These are phyloP conservation scores for Didymella arachidicola DNA, from an alignment of 2,329 filamentous ascomycete species.

Conservation along the genomic window DNA sequence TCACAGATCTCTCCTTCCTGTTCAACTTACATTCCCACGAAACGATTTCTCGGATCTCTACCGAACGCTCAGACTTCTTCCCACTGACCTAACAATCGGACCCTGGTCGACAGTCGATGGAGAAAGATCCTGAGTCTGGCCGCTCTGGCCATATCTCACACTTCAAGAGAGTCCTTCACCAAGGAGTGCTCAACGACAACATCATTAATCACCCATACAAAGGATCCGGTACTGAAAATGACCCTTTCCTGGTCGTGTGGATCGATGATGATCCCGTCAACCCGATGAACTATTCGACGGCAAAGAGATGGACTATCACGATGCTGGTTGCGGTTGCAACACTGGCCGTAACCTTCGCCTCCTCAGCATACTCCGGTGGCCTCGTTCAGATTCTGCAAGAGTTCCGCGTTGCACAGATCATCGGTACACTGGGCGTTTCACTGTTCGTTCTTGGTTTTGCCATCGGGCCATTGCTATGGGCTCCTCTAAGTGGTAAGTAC, in stretches of 20 bases:
- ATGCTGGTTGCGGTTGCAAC: slow-evolving; percentile 70
- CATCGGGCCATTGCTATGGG: slow-evolving; percentile 70
- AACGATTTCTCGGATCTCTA: not conserved
- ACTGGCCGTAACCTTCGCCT: slow-evolving; percentile 73
- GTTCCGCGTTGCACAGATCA: slow-evolving; percentile 62
- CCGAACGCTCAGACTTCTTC: slow-evolving; percentile 2
- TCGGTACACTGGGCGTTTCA: slow-evolving; percentile 69
- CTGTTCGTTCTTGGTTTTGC: slow-evolving; percentile 70
- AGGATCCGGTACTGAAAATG: slow-evolving; percentile 67
- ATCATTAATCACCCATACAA: slow-evolving; percentile 59
- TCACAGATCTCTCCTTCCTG: not conserved
- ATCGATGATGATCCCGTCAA: slow-evolving; percentile 72
- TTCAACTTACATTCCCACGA: not conserved
- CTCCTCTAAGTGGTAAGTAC: slow-evolving; percentile 53
- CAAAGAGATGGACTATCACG: slow-evolving; percentile 72
- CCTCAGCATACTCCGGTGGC: slow-evolving; percentile 71
- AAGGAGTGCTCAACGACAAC: slow-evolving; percentile 64
- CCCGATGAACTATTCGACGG: slow-evolving; percentile 65
- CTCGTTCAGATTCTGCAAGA: slow-evolving; percentile 61
- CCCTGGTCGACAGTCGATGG: not conserved
- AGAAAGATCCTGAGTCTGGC: slow-evolving; percentile 15
- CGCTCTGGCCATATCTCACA: slow-evolving; percentile 16
- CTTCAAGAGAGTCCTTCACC: slow-evolving; percentile 61
- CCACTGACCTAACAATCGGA: not conserved
- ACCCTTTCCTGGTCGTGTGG: slow-evolving; percentile 74